Base-by-base conservation (phyloP, 2,329 filamentous ascomycete genomes). In the Hymenoscyphus fraxineus region DNA sequence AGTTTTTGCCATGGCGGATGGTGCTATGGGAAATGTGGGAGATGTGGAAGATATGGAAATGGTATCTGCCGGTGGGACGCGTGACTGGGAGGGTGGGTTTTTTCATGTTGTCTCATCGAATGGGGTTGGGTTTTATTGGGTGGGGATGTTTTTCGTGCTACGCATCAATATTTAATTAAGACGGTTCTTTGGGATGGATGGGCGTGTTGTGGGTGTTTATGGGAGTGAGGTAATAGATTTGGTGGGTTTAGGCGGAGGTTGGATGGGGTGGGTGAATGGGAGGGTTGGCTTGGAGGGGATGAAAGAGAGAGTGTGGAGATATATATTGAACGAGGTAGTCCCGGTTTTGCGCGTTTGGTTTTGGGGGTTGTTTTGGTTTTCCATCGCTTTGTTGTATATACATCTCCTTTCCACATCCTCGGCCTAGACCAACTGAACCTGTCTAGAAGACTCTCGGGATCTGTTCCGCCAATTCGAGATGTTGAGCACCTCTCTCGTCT, bases 401-500 rank as follows among this genome's bases (percentile, higher is more conserved):
- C 22, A 27, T 27, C 22, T 27, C 22, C 1, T 27, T 27, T 27
- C 22, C 22, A 27, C 22, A 3, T 27, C 22, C 22, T 27, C 22
- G 3, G 22, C 22, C 22, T 27, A 27, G 22, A 27, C 22, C 22
- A 27, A 27, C 22, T 3, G 22, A 27, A 27, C 22, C 22, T 27
- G 22, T 3, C 3, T 27, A 27, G 22, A 27, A 27, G 22, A 27
- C 22, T 27, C 22, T 27, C 22, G 22, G 22, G 3, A 27, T 27
- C 22, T 27, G 22, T 27, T 27, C 22, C 22, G 22, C 22, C 22
- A 27, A 27, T 51, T 13, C 15, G 57, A 41, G 6, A 68, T 68
- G 67, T 64, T 66, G 61, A 31, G 63, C 3, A 51, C 63, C 16
- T 64, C 64, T 16, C 6, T 67, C 15, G 3, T 27, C 22, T 27